Percentiles rank a stretch among this genome's conserved stretches.
These are phyloP conservation scores for Rachicladosporium sp. DNA, from an alignment of 2,329 filamentous ascomycete genomes.

Conservation along the genomic window DNA sequence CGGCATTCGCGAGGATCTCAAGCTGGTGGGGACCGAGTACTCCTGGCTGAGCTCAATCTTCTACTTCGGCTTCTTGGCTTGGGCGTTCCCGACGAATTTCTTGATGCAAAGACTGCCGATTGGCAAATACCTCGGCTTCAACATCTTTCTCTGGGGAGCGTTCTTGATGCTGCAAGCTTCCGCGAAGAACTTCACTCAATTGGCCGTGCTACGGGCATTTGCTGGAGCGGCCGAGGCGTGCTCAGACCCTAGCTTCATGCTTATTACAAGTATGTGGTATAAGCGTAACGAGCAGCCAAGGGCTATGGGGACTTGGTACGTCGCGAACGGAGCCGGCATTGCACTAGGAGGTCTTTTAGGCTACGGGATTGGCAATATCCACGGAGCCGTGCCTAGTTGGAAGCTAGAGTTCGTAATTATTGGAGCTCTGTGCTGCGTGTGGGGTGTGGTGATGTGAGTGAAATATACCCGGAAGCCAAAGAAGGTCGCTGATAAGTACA, in stretches of 20 bases:
- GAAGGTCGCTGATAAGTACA: no score
- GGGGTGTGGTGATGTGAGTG: conserved; percentile 44
- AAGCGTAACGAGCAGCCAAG: conserved; percentile 46
- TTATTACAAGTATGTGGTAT: conserved; percentile 52
- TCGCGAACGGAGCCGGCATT: conserved; percentile 47
- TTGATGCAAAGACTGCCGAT: conserved; percentile 41
- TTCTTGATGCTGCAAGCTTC: conserved; percentile 25
- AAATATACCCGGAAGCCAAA: background rate
- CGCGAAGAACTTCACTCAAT: conserved; percentile 36
- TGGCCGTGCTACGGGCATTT: conserved; percentile 45
- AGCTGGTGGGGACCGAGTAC: conserved; percentile 46
- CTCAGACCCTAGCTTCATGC: conserved; percentile 48
- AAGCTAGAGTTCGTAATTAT: conserved; percentile 58
- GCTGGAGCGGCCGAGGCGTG: conserved; percentile 46
- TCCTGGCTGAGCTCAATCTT: conserved; percentile 44
- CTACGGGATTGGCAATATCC: conserved; percentile 49
- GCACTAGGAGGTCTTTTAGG: conserved; percentile 45
- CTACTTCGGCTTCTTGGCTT: conserved; percentile 44
- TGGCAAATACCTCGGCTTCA: conserved; percentile 38
- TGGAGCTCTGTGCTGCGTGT: conserved; percentile 42
- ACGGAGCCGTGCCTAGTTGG: conserved; percentile 45
- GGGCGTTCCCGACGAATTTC: conserved; percentile 44
- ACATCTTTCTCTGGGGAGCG: conserved; percentile 47
- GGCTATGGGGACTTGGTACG: conserved; percentile 48
- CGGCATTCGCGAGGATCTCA: conserved; percentile 46